Percentiles rank a stretch among this genome's conserved stretches.
phyloP scores from a whole-genome alignment of 2,329 filamentous ascomycete genomes.

The Alternaria panax region DNA sequence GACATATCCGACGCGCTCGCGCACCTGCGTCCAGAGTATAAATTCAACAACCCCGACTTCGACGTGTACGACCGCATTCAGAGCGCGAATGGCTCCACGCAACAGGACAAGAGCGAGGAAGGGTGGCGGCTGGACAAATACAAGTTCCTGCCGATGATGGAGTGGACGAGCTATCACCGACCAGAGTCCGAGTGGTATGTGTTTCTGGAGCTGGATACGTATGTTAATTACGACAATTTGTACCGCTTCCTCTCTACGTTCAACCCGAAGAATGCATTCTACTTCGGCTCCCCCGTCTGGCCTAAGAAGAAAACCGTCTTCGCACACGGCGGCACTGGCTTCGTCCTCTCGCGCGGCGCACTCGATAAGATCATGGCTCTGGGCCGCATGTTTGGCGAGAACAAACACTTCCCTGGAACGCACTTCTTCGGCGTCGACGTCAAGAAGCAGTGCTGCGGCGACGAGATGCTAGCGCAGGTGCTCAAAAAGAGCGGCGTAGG shows the following conservation, averaged over 20 bases:
- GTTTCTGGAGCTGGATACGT: constrained; percentile 50
- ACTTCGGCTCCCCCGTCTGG: constrained; percentile 52
- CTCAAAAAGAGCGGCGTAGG: constrained; percentile 47
- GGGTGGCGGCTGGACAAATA: constrained; percentile 66
- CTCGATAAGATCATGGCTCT: constrained; percentile 55
- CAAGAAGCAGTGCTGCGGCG: constrained; percentile 48
- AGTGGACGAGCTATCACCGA: constrained; percentile 54
- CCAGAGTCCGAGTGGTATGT: constrained; percentile 47
- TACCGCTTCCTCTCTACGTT: constrained; percentile 51
- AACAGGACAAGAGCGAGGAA: constrained; percentile 56
- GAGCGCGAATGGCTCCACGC: constrained; percentile 41
- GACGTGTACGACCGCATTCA: constrained; percentile 59
- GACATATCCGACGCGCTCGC: constrained; percentile 58
- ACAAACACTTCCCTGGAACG: constrained; percentile 42
- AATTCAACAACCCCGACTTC: constrained; percentile 58
- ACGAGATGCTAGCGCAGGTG: constrained; percentile 49
- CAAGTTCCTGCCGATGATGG: constrained; percentile 65
- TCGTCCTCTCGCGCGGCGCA: constrained; percentile 56
- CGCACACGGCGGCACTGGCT: constrained; percentile 55
- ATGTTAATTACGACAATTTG: constrained; percentile 50
- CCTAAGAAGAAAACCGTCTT: constrained; percentile 47
- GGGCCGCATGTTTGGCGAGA: constrained; percentile 46
- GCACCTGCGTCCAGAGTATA: constrained; percentile 52
- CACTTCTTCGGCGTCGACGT: constrained; percentile 48
- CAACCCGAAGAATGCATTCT: constrained; percentile 47